Percentiles rank a stretch among this genome's conserved stretches.
Conservation (phyloP, 768 basidiomycete genomes). For the Suillus spraguei region DNA sequence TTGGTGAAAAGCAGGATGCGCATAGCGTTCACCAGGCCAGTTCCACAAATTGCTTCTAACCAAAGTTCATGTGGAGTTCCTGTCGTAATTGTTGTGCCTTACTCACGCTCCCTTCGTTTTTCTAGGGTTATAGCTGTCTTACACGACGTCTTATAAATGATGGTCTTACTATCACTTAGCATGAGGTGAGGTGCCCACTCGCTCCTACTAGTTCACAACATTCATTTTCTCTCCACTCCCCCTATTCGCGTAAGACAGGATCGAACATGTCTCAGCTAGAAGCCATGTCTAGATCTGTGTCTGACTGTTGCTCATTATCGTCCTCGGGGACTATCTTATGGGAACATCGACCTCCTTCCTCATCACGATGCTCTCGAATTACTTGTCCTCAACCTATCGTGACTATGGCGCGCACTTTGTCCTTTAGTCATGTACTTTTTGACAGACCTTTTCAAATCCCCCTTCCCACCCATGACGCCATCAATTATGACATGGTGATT, state of each 20-base stretch:
- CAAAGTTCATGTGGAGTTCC: background rate
- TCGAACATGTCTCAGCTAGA: background rate
- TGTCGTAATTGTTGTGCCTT: conserved; percentile 8
- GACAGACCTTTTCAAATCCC: too few species aligned
- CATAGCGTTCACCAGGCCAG: conserved; percentile 1
- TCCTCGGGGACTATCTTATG: background rate
- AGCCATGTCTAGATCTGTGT: background rate
- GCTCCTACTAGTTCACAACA: background rate
- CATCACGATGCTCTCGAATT: background rate
- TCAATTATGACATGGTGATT: too few species aligned
- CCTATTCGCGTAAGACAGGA: background rate
- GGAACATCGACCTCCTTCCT: background rate
- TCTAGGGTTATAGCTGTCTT: background rate
- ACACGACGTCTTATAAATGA: background rate
- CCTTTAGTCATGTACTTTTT: background rate
- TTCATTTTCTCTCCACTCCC: background rate
- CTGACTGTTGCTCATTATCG: background rate
- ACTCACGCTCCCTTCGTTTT: conserved; percentile 7
- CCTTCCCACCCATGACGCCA: background rate
- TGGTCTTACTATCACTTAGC: background rate
- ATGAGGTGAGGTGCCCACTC: background rate
- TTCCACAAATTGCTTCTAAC: background rate
- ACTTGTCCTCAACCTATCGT: too few species aligned
- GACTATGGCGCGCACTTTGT: background rate
- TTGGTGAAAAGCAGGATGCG: background rate